Evolutionary conservation across 768 basidiomycete species (phyloP), one percentile per base, ranked within the genome.

Genomic region (Russula abietina): DNA sequence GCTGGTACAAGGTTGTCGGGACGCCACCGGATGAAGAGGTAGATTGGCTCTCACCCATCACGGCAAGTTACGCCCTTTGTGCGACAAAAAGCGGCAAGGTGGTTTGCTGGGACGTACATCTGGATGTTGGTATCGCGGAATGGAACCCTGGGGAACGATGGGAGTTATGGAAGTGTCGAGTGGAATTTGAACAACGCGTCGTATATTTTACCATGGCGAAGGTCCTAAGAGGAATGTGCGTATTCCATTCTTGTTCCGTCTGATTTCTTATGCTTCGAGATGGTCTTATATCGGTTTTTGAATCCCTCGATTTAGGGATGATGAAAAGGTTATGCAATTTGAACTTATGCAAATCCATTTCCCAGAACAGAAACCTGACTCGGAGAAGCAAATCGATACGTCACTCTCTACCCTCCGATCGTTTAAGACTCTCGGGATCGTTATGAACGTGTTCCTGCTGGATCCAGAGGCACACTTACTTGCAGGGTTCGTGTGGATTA

Each of bases 151-250:
- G 73, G 16, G 76, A 79, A 50, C 73, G 75, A 54, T 89, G 87
- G 87, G 86, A 88, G 68, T 69, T 89, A 6, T 89, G 87, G 88
- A 89, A 89, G 68, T 89, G 88, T 66, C 75, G 87, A 10, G 87
- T 89, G 19, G 88, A 88, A 69, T 89, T 88, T 69, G 86, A 88
- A 45, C 80, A 83, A 65, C 75, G 83, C 61, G 82, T 83, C 0
- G 87, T 88, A 39, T 89, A 81, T 72, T 88, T 89, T 68, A 86
- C 84, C 0, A 89, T 89, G 86, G 87, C 87, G 1, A 66, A 57
- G 57, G 28, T 53, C 17, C 26, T 66, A 8, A 26, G 52, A 3
- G 65, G 64, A 38, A 69, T 55, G 68, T 68, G 32, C 43, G 60
- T 62, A 56, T 39, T 17, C 38, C 16, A 0, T 43, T 38, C 11